Conservation (phyloP, 2,329 filamentous ascomycete genomes). For the Trichocomaceae sp. region DNA sequence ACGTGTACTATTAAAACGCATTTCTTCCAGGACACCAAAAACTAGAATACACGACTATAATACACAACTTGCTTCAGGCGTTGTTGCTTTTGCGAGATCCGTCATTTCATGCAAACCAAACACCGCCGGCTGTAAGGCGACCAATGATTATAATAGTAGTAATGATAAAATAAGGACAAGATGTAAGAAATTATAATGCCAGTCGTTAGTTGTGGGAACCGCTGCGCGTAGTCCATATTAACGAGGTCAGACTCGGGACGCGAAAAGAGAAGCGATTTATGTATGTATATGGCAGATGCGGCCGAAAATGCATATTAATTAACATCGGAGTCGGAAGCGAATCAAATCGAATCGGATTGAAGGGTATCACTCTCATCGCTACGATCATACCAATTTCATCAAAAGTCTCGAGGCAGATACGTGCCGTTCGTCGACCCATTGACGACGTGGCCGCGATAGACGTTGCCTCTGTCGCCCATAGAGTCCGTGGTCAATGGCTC, state of each 20-base stretch:
- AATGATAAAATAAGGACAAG: background rate
- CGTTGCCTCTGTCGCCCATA: constrained; percentile 25
- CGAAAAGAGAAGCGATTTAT: background rate
- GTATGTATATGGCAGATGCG: background rate
- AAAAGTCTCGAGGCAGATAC: constrained; percentile 3
- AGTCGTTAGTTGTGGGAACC: background rate
- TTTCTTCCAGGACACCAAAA: background rate
- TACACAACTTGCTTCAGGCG: background rate
- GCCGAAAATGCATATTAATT: background rate
- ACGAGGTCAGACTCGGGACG: background rate
- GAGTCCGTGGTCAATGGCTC: constrained; percentile 35
- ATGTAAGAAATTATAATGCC: background rate
- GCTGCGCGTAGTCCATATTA: background rate
- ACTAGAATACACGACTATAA: background rate
- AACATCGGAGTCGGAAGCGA: no score
- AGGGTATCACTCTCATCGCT: background rate
- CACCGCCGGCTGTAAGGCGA: background rate
- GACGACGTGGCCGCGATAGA: constrained; percentile 15
- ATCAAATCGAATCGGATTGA: background rate
- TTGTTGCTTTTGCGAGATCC: background rate
- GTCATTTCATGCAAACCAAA: background rate
- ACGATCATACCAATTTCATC: background rate
- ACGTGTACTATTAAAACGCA: no score
- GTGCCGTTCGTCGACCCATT: background rate
- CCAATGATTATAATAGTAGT: background rate